Conservation (phyloP, 176 grass and related monocot genomes). For the Aegilops bicornis region DNA sequence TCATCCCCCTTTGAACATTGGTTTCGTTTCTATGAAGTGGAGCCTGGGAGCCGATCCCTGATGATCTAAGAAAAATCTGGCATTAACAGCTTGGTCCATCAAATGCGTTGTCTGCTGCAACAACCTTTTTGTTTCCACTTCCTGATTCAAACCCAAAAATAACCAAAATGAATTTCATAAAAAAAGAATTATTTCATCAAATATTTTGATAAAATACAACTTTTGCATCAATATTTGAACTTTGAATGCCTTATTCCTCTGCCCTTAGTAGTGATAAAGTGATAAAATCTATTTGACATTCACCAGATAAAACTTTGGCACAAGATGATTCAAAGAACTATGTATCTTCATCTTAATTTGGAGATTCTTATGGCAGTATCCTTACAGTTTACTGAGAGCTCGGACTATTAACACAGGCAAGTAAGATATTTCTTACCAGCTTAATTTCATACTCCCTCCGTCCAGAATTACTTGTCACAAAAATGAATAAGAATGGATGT, state of each 20-base stretch:
- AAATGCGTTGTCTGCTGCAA: not conserved
- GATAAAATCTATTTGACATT: not conserved
- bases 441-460: not conserved
- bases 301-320: not conserved
- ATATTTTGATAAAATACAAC: not conserved
- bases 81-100: not conserved
- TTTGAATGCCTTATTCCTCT: not conserved
- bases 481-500: too few species aligned
- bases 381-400: not conserved
- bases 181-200: not conserved
- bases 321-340: not conserved
- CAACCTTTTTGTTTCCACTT: not conserved
- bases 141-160: not conserved
- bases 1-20: too few species aligned
- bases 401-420: not conserved
- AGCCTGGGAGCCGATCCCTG: too few species aligned
- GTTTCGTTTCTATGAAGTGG: too few species aligned
- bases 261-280: not conserved
- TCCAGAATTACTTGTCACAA: too few species aligned
- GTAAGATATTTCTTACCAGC: not conserved
- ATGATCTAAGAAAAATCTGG: too few species aligned
- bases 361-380: not conserved
- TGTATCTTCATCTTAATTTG: not conserved
- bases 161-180: not conserved
- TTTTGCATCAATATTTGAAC: not conserved